Base-by-base conservation (phyloP, 1,139 yeast genomes). In the Meyerozyma sp. region DNA sequence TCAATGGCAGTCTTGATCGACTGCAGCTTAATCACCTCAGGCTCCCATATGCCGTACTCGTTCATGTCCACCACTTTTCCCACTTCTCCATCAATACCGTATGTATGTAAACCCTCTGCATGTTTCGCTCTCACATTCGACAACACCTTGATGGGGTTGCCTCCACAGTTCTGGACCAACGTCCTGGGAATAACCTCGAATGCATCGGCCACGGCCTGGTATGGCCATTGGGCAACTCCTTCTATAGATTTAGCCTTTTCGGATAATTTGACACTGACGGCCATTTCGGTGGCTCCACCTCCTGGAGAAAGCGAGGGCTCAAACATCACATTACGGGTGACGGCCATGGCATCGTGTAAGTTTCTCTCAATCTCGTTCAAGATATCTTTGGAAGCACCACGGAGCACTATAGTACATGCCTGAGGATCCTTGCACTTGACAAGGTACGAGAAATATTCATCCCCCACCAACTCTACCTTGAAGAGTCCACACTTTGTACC, bases 201-300 rank as follows among this genome's bases (percentile, higher is more conserved):
- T 1, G 98, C 98, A 69, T 93, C 98, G 18, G 98, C 96, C 46
- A 93, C 98, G 5, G 98, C 97, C 67, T 89, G 95, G 70, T 93
- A 94, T 42, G 98, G 98, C 95, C 96, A 91, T 68, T 94, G 98
- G 45, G 89, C 91, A 46, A 93, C 85, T 46, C 98, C 98, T 65
- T 90, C 97, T 54, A 94, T 82, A 42, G 82, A 76, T 68, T 91
- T 91, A 41, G 98, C 97, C 70, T 81, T 84, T 63, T 93, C 97
- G 10, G 96, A 79, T 49, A 93, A 76, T 53, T 78, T 81, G 27
- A 93, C 98, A 52, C 94, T 78, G 41, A 94, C 91, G 1, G 98
- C 98, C 98, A 94, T 93, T 68, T 93, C 99, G 20, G 98, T 93
- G 42, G 99, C 98, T 59, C 99, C 98, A 46, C 98, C 99, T 55